These are phyloP conservation scores for Aspergillus wentii DNA, from an alignment of 495 filamentous ascomycete species.

Conservation along the genomic window DNA sequence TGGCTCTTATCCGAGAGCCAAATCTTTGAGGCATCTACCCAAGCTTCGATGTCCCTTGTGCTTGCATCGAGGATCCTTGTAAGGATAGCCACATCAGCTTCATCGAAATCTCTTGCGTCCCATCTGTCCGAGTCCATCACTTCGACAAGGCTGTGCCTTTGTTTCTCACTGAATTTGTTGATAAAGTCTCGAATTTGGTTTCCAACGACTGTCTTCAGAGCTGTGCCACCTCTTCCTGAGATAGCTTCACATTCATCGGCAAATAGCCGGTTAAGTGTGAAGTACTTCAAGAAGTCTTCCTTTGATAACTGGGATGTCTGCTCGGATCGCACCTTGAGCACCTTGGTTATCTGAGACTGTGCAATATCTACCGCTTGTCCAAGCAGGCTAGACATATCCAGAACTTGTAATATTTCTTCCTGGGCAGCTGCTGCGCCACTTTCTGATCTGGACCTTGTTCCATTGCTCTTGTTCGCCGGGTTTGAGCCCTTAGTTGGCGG, in stretches of 20 bases:
- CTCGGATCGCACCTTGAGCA: constrained; percentile 87
- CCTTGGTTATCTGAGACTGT: constrained; percentile 85
- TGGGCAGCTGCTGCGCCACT: constrained; percentile 41
- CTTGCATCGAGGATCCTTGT: constrained; percentile 68
- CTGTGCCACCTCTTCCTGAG: constrained; percentile 78
- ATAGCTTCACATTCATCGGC: constrained; percentile 97
- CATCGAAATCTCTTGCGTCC: constrained; percentile 81
- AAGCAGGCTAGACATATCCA: constrained; percentile 92
- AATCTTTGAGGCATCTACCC: constrained; percentile 66
- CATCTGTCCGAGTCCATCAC: constrained; percentile 88
- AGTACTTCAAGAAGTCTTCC: constrained; percentile 82
- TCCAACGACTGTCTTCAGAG: constrained; percentile 83
- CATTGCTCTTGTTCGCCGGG: constrained; percentile 22
- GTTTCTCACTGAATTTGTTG: constrained; percentile 63
- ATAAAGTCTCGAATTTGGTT: constrained; percentile 90
- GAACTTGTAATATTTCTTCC: constrained; percentile 75
- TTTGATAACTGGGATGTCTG: constrained; percentile 70
- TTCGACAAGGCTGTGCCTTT: constrained; percentile 74
- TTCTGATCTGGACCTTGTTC: constrained; percentile 37
- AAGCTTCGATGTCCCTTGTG: constrained; percentile 71
- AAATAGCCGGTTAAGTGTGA: constrained; percentile 88
- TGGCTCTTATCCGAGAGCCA: constrained; percentile 50
- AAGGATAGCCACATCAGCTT: constrained; percentile 59
- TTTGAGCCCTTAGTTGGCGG: no score
- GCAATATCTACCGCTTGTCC: constrained; percentile 91